These are phyloP conservation scores for Amanita jacksonii DNA, from an alignment of 768 basidiomycete genomes.

Conservation along the genomic window DNA sequence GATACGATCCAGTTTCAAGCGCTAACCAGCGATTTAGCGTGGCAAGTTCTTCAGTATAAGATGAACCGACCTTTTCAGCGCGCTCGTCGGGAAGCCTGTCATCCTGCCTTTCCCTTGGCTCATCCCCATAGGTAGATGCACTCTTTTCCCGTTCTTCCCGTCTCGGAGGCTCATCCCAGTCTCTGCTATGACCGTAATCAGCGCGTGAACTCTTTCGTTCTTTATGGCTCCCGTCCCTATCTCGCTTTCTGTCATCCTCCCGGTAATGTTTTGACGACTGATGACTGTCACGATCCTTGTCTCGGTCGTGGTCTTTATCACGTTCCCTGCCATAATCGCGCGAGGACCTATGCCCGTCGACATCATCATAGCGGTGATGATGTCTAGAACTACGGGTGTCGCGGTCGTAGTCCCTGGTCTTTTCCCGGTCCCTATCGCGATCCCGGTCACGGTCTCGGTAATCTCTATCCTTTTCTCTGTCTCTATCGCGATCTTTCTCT, in stretches of 20 bases:
- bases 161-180: constrained; percentile 41
- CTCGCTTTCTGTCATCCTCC: constrained; percentile 45
- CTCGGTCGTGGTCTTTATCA: constrained; percentile 31
- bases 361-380: constrained; percentile 41
- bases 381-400: constrained; percentile 34
- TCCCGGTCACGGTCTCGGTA: constrained; percentile 26
- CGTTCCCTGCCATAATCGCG: constrained; percentile 31
- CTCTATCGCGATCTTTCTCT: constrained; percentile 26
- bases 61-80: constrained; percentile 50
- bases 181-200: constrained; percentile 29
- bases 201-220: constrained; percentile 22
- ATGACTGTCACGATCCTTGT: constrained; percentile 31
- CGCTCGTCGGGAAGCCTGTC: constrained; percentile 45
- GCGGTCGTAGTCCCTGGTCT: constrained; percentile 23
- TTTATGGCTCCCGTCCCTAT: constrained; percentile 36
- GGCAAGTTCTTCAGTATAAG: constrained; percentile 11
- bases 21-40: constrained; percentile 23
- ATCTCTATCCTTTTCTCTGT: constrained; percentile 22
- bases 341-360: constrained; percentile 30
- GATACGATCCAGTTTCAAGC: constrained; percentile 41
- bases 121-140: constrained; percentile 27
- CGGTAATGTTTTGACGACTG: constrained; percentile 41
- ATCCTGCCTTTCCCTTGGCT: constrained; percentile 43
- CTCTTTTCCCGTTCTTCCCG: constrained; percentile 27
- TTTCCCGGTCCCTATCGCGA: constrained; percentile 31